Base-by-base conservation (phyloP, 2,329 filamentous ascomycete species). In the Immersiporthe knoxdaviesiana region DNA sequence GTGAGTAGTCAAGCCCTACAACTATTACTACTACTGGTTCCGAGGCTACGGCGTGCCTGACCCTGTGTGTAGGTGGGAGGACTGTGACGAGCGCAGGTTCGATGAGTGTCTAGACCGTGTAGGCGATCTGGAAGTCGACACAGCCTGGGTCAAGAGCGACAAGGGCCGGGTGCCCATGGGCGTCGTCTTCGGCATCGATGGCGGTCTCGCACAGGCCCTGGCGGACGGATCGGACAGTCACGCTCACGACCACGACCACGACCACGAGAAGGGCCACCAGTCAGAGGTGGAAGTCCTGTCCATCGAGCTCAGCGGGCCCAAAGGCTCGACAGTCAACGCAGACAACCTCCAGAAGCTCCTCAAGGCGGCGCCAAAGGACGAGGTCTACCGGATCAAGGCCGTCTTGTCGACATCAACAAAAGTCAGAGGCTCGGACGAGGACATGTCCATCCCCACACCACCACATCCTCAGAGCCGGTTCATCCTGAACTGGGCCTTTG, bases 401-500 rank as follows among this genome's bases (percentile, higher is more conserved):
- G 81, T 88, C 12, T 75, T 88, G 16, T 84, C 84, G 1, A 82
- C 85, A 2, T 80, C 83, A 0, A 77, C 82, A 0, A 75, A 80
- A 0, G 82, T 88, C 11, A 73, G 74, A 24, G 84, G 83, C 74
- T 89, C 88, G 0, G 85, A 87, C 67, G 81, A 83, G 32, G 83
- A 85, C 52, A 75, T 79, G 41, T 73, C 78, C 5, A 75, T 76
- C 62, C 74, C 80, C 3, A 72, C 76, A 3, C 72, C 77, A n/a
- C 65, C 77, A 1, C 70, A 74, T 35, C 65, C 73, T 7, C 67
- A 76, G 11, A 78, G 76, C 2, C 85, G 92, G 67, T 97, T 96
- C 77, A 97, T 99, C 59, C 86, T 99, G 70, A 99, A 99, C 79
- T 99, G 96, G 96, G 96, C 96, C 0, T 99, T 99, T 81, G 94